Base-by-base conservation (phyloP, 495 filamentous ascomycete genomes). In the Jackrogersella minutella region DNA sequence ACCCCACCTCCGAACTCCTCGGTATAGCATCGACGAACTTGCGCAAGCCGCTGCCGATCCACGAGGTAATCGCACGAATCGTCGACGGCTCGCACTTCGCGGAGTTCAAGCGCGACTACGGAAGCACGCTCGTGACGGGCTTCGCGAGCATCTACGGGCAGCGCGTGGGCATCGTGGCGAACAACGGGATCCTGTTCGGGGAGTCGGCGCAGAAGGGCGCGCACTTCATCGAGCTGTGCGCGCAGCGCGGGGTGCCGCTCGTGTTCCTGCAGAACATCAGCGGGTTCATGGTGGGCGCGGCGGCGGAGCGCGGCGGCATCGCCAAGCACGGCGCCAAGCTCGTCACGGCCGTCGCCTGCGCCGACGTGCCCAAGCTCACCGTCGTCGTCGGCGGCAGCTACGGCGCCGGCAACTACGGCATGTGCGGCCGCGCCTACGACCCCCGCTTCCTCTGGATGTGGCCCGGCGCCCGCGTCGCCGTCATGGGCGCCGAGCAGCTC, bases 281-380 rank as follows among this genome's bases (percentile, higher is more conserved):
- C 5, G 95, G 95, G 22, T 99, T 99, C 82, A 99, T 99, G 95
- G 95, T 99, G 10, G 95, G 95, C 24, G 85, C 84, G 6, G 93
- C 96, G 70, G 95, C 94, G 3, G 95, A 99, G 76, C 88, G 88
- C 39, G 95, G 93, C 51, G 95, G 95, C 5, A 98, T 99, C 68
- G 95, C 95, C 26, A 98, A 98, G 84, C 96, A 99, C 72, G 95
- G 95, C 39, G 95, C 95, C 0, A 98, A 99, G 80, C 84, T 99
- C 14, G 95, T 99, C 6, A 98, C 93, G 6, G 95, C 95, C 2
- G 96, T 98, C 2, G 91, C 93, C 3, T 97, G 93, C 74, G 93
- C 93, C 8, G 89, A 96, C 62, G 95, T 98, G 34, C 96, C 95
- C 63, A 99, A 99, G 76, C 95, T 99, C 71, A 99, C 95, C 0